Percentiles rank a stretch among this genome's conserved stretches.
Evolutionary conservation across 2,329 filamentous ascomycete species (phyloP).

Genomic region (Ceratocystis ficicola): DNA sequence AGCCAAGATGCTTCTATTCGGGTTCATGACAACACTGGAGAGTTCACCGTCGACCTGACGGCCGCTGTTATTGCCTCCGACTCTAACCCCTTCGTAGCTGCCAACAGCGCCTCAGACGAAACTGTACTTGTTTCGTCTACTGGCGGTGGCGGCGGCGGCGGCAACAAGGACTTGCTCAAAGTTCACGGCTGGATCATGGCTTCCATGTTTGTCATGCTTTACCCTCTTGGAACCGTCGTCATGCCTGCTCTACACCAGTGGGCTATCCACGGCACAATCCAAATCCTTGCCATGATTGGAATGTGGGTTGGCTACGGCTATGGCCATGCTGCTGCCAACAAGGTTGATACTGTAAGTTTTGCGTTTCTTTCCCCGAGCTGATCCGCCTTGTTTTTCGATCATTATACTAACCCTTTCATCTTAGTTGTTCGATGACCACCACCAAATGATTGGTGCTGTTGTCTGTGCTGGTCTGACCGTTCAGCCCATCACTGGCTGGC

Average conservation of each 20-base stretch:
- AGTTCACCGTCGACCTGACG: slow-evolving; percentile 39
- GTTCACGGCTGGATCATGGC: slow-evolving; percentile 51
- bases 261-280: slow-evolving; percentile 46
- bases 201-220: slow-evolving; percentile 45
- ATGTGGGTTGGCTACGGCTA: slow-evolving; percentile 51
- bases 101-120: slow-evolving; percentile 21
- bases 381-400: slow-evolving; percentile 15
- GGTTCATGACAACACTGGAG: slow-evolving; percentile 36
- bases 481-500: slow-evolving; percentile 45
- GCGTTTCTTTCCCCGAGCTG: slow-evolving; percentile 15
- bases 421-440: slow-evolving; percentile 37
- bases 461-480: slow-evolving; percentile 43
- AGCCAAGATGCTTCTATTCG: slow-evolving; percentile 32
- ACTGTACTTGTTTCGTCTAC: slow-evolving; percentile 20
- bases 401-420: background rate
- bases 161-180: slow-evolving; percentile 27
- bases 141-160: slow-evolving; percentile 22
- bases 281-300: slow-evolving; percentile 40
- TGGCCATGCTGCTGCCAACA: slow-evolving; percentile 39
- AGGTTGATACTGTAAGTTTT: slow-evolving; percentile 34
- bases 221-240: slow-evolving; percentile 47
- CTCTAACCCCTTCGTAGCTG: slow-evolving; percentile 40
- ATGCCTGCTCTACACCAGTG: slow-evolving; percentile 49
- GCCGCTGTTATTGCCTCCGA: slow-evolving; percentile 37
- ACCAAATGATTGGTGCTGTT: slow-evolving; percentile 45